phyloP scores from a whole-genome alignment of 495 filamentous ascomycete species.

The Sabuloglossum arenarium region DNA sequence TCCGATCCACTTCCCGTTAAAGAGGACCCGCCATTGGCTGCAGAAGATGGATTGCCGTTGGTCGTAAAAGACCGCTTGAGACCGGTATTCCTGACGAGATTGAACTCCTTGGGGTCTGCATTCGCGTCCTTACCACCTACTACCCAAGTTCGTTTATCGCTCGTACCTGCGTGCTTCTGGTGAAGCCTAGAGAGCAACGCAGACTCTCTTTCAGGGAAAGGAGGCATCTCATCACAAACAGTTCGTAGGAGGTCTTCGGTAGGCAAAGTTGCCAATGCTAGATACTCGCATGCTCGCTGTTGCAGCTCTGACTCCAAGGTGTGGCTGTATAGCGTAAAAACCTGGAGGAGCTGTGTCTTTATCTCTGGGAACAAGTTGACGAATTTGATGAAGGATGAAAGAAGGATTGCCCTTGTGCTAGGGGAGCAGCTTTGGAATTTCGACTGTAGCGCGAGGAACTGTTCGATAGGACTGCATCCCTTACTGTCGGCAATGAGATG shows the following conservation, averaged over 20 bases:
- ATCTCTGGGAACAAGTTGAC: conserved; percentile 98
- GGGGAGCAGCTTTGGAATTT: conserved; percentile 83
- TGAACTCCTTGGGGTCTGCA: conserved; percentile 55
- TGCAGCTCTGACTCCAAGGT: conserved; percentile 90
- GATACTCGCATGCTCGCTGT: conserved; percentile 90
- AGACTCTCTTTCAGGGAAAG: conserved; percentile 86
- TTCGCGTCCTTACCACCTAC: conserved; percentile 90
- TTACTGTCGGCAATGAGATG: conserved; percentile 90
- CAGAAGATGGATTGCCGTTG: conserved; percentile 11
- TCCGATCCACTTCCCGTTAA: conserved; percentile 27
- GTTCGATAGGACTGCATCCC: conserved; percentile 92
- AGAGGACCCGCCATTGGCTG: conserved; percentile 28
- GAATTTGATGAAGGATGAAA: conserved; percentile 92
- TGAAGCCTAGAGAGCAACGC: conserved; percentile 82
- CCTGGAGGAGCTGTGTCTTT: conserved; percentile 78
- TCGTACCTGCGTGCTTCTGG: conserved; percentile 75
- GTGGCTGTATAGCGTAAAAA: conserved; percentile 85
- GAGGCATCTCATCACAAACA: conserved; percentile 97
- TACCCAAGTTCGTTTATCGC: conserved; percentile 90
- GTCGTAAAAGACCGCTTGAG: conserved; percentile 68
- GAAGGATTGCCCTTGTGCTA: conserved; percentile 75
- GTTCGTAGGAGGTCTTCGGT: conserved; percentile 87
- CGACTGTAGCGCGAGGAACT: conserved; percentile 77
- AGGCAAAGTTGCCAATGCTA: conserved; percentile 64
- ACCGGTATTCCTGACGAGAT: conserved; percentile 59